Evolutionary conservation across 768 basidiomycete species (phyloP).

Genomic region (Fistulinella prunicolor): DNA sequence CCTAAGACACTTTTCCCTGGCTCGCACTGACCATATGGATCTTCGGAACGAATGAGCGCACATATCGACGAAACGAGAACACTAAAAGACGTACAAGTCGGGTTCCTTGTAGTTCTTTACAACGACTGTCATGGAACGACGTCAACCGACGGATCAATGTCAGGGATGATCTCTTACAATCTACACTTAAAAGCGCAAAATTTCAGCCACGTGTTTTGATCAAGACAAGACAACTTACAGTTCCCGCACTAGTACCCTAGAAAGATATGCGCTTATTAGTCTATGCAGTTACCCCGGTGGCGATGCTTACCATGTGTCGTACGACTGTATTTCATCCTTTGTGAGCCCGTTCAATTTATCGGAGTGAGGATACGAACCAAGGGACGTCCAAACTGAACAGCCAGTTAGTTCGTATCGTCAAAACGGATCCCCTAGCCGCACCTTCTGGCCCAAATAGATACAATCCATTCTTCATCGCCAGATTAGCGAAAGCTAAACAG

Average conservation of each 20-base stretch:
- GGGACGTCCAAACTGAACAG: conserved; percentile 65
- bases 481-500: neutral
- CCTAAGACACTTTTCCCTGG: conserved; percentile 21
- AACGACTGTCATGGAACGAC: conserved; percentile 48
- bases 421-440: conserved; percentile 24
- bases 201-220: neutral
- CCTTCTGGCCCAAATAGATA: conserved; percentile 96
- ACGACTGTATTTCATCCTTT: conserved; percentile 37
- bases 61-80: neutral
- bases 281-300: neutral
- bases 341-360: conserved; percentile 3
- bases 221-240: conserved; percentile 48
- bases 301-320: conserved; percentile 53
- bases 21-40: conserved; percentile 71
- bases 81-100: conserved; percentile 63
- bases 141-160: neutral
- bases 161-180: conserved; percentile 47
- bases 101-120: conserved; percentile 67
- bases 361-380: conserved; percentile 45
- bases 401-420: conserved; percentile 5
- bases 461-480: conserved; percentile 72
- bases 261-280: conserved; percentile 2
- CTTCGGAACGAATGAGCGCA: conserved; percentile 33
- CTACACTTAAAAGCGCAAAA: conserved; percentile 46
- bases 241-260: conserved; percentile 68